Evolutionary conservation across 768 basidiomycete genomes (phyloP).

Genomic region (Leccinum boreale): DNA sequence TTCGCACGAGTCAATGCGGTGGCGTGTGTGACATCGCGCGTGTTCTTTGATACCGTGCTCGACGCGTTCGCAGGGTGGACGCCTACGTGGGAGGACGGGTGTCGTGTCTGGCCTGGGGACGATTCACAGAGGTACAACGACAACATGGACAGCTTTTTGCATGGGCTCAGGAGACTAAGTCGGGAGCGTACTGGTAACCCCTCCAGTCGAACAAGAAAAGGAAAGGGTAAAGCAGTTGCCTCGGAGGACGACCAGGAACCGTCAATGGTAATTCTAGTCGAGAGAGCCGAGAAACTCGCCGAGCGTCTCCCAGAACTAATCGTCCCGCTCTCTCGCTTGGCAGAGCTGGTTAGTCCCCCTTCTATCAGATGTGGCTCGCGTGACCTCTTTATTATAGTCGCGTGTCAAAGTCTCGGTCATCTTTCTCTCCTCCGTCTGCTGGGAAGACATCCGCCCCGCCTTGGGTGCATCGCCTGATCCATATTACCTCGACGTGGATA

Average conservation of each 20-base stretch:
- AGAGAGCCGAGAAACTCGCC: conserved; percentile 64
- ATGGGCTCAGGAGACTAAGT: conserved; percentile 49
- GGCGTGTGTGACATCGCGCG: conserved; percentile 56
- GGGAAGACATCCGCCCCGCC: conserved; percentile 71
- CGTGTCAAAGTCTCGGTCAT: conserved; percentile 56
- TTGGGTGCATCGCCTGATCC: conserved; percentile 73
- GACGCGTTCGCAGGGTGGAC: conserved; percentile 57
- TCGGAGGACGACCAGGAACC: conserved; percentile 16
- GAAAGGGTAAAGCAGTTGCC: conserved; percentile 29
- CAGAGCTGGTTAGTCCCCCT: conserved; percentile 56
- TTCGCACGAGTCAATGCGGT: conserved; percentile 53
- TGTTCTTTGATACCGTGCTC: conserved; percentile 65
- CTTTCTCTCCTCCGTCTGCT: conserved; percentile 60
- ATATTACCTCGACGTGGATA: conserved; percentile 56
- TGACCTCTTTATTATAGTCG: conserved; percentile 42
- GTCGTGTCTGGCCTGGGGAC: conserved; percentile 51
- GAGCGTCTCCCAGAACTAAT: conserved; percentile 61
- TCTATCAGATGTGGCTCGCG: not conserved
- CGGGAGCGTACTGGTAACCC: conserved; percentile 10
- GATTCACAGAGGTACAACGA: conserved; percentile 54
- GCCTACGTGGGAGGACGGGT: conserved; percentile 59
- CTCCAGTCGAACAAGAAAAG: conserved; percentile 28
- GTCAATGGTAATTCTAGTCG: conserved; percentile 57
- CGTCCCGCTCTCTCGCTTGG: conserved; percentile 66
- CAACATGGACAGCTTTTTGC: conserved; percentile 65